Evolutionary conservation across 768 basidiomycete genomes (phyloP).

Genomic region (Leucocoprinus sp.): DNA sequence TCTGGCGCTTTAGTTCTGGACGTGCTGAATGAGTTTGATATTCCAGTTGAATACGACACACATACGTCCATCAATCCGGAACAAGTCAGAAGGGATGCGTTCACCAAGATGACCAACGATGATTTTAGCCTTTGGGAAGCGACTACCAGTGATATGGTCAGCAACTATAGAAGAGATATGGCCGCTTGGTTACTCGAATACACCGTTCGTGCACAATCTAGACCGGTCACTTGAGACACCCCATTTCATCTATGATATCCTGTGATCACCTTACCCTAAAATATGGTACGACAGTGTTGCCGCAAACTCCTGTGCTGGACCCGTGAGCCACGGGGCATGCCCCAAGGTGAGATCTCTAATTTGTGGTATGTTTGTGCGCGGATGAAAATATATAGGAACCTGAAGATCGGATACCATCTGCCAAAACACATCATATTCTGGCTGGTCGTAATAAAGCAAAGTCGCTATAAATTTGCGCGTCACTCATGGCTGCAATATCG

Average conservation of each 20-base stretch:
- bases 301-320: slow-evolving; percentile 27
- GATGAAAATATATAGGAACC: slow-evolving; percentile 32
- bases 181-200: slow-evolving; percentile 26
- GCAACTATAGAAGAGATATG: neutral
- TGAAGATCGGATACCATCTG: slow-evolving; percentile 26
- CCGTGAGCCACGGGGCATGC: slow-evolving; percentile 26
- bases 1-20: slow-evolving; percentile 24
- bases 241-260: neutral
- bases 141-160: slow-evolving; percentile 18
- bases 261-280: slow-evolving; percentile 20
- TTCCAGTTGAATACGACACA: neutral
- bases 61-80: slow-evolving; percentile 31
- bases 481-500: neutral
- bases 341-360: slow-evolving; percentile 18
- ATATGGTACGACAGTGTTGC: slow-evolving; percentile 29
- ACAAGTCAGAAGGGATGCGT: slow-evolving; percentile 32
- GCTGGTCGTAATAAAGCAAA: slow-evolving; percentile 28
- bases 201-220: slow-evolving; percentile 28
- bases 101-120: slow-evolving; percentile 38
- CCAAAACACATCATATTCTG: slow-evolving; percentile 31
- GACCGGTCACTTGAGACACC: neutral
- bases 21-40: no score
- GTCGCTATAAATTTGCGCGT: slow-evolving; percentile 17
- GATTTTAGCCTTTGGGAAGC: slow-evolving; percentile 31
- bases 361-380: slow-evolving; percentile 22